These are phyloP conservation scores for Cercospora sp. DNA, from an alignment of 2,329 filamentous ascomycete species.

Conservation along the genomic window DNA sequence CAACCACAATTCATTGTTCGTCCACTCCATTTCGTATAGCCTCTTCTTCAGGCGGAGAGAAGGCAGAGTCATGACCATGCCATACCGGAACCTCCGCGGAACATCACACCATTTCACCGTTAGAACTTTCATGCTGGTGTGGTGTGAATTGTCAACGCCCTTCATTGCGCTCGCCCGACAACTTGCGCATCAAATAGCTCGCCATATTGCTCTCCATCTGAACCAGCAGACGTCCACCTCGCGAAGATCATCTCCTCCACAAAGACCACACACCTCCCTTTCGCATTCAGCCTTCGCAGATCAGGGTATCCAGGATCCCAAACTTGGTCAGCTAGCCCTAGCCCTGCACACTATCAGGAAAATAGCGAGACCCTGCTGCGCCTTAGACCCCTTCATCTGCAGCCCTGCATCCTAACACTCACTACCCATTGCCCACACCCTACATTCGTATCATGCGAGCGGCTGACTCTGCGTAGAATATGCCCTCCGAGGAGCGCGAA, in stretches of 20 bases:
- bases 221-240: neutral
- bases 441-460: neutral
- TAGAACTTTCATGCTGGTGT: neutral
- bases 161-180: neutral
- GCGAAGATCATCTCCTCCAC: neutral
- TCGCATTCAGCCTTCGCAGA: neutral
- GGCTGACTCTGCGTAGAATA: neutral
- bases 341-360: neutral
- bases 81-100: neutral
- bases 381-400: neutral
- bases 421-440: neutral
- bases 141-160: neutral
- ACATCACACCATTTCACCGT: neutral
- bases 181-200: neutral
- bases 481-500: neutral
- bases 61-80: neutral
- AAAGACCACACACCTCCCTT: neutral
- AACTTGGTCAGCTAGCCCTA: neutral
- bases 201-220: neutral
- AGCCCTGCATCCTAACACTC: constrained; percentile 9
- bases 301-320: neutral
- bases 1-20: neutral
- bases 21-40: neutral
- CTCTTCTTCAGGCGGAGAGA: neutral
- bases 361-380: neutral